Conservation (phyloP, 805 yeast species). For the fission yeast (Schizosaccharomyces pombe) region DNA sequence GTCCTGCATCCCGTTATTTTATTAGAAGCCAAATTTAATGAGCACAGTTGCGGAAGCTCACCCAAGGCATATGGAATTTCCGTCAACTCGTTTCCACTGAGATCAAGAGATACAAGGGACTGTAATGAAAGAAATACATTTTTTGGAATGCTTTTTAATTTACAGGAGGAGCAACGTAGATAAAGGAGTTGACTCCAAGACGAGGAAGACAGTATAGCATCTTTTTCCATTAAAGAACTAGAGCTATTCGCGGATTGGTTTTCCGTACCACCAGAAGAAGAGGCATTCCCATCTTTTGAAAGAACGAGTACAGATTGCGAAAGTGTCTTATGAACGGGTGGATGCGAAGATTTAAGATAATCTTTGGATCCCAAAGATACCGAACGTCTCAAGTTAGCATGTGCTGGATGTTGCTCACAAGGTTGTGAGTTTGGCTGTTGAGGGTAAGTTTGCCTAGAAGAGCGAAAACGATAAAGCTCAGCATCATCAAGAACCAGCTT, state of each 20-base stretch:
- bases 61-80: constrained; percentile 31
- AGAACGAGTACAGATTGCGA: not conserved
- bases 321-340: not conserved
- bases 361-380: not conserved
- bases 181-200: not conserved
- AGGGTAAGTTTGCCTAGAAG: constrained; percentile 8
- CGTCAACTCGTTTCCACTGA: constrained; percentile 30
- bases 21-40: constrained; percentile 40
- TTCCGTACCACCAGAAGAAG: no score
- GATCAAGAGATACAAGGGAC: constrained; percentile 23
- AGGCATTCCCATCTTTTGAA: not conserved
- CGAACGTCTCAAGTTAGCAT: not conserved
- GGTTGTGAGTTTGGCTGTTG: not conserved
- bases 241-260: not conserved
- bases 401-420: not conserved
- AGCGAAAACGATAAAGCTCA: constrained; percentile 18
- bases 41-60: constrained; percentile 28
- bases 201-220: not conserved
- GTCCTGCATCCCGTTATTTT: constrained; percentile 15
- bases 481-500: constrained; percentile 33
- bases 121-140: not conserved
- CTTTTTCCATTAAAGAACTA: not conserved
- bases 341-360: not conserved
- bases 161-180: not conserved
- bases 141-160: not conserved